These are phyloP conservation scores for Tuber microsphaerosporum DNA, from an alignment of 495 filamentous ascomycete genomes.

Conservation along the genomic window DNA sequence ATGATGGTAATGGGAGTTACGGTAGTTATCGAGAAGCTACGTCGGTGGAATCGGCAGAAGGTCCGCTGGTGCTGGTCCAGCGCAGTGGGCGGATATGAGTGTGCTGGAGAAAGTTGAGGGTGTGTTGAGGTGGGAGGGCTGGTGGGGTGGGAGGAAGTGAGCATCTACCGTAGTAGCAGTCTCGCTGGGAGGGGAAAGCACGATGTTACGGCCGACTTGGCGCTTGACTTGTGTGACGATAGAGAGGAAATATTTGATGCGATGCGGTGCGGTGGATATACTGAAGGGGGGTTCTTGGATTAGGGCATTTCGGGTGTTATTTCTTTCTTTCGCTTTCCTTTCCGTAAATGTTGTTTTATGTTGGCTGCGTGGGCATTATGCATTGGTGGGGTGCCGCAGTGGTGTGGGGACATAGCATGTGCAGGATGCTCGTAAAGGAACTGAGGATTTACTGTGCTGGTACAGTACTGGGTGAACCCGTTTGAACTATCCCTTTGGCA, in stretches of 20 bases:
- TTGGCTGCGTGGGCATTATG: not conserved
- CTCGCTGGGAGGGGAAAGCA: not conserved
- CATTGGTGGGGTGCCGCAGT: not conserved
- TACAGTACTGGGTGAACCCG: not conserved
- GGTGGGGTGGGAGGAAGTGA: not conserved
- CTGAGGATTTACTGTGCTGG: not conserved
- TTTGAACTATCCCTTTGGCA: not conserved
- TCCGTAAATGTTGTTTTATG: not conserved
- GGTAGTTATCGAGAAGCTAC: not conserved
- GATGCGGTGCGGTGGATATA: not conserved
- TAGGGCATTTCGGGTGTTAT: conserved; percentile 2
- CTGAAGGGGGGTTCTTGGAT: not conserved
- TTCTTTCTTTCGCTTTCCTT: not conserved
- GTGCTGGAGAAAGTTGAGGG: not conserved
- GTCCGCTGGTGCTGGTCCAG: not conserved
- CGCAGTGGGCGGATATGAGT: not conserved
- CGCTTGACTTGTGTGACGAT: not conserved
- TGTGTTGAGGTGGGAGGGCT: conserved; percentile 3
- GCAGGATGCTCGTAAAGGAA: not conserved
- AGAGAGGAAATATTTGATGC: not conserved
- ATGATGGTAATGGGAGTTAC: not conserved
- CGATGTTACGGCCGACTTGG: not conserved
- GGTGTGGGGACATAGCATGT: conserved; percentile 3
- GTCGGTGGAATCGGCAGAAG: not conserved
- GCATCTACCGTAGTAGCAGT: not conserved